Base-by-base conservation (phyloP, 2,329 filamentous ascomycete species). In the Fusarium sp. region DNA sequence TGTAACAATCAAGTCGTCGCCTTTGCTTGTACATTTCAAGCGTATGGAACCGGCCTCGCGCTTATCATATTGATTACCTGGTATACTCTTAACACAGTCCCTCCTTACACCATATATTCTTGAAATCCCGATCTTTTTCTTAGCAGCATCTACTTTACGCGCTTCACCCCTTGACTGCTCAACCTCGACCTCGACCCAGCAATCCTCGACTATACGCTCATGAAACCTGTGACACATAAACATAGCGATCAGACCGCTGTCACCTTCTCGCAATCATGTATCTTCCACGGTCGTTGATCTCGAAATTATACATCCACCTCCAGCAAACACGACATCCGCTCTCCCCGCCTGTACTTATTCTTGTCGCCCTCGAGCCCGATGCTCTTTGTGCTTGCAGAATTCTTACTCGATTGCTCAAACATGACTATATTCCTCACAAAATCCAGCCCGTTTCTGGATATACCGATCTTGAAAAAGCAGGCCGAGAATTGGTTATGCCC, bases 341-440 rank as follows among this genome's bases (percentile, higher is more conserved):
- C 52, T 96, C 94, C 18, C 92, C 95, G 38, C 94, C 94, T 1
- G 93, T 98, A 55, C 86, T 98, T 28, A 89, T 99, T 68, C 91
- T 99, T 58, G 94, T 94, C 69, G 92, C 95, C 36, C 92, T 98
- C 77, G 95, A 97, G 77, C 94, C 96, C 57, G 96, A 99, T 82
- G 92, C 96, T 68, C 89, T 99, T 66, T 98, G 95, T 80, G 96
- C 94, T 67, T 97, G 94, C 78, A 93, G 94, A 65, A 97, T 99
- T 65, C 88, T 99, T 47, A 97, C 95, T 4, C 88, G 91, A 51
- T 86, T 99, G n/a, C 85, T 99, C 64, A 97, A 97, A 81, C 92
- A 95, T 84, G 96, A 99, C 83, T 98, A 97, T 77, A 97, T 99
- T 72, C 92, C 92, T 15, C 95, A 98, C 83, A 98, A 97, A 81